phyloP scores from a whole-genome alignment of 495 filamentous ascomycete species.

The Penicillium fimorum region DNA sequence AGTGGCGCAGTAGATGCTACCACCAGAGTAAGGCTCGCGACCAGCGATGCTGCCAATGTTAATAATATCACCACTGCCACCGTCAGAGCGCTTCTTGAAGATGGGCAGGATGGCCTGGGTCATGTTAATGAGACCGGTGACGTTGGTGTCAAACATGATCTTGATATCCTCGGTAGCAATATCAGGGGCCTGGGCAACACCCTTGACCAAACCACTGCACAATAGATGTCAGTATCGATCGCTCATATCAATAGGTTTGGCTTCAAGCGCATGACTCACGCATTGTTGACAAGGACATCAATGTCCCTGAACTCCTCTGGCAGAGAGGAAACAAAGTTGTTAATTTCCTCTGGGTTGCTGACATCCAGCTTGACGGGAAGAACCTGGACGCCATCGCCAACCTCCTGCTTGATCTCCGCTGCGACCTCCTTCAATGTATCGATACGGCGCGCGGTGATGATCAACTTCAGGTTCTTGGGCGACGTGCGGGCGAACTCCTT shows the following conservation, averaged over 20 bases:
- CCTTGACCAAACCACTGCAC: slow-evolving; percentile 79
- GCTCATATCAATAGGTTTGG: not conserved
- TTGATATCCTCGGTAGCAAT: slow-evolving; percentile 82
- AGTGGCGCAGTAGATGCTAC: slow-evolving; percentile 93
- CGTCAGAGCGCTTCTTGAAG: slow-evolving; percentile 75
- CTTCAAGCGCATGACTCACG: slow-evolving; percentile 54
- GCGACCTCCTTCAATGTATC: slow-evolving; percentile 76
- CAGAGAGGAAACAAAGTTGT: slow-evolving; percentile 67
- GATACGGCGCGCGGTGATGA: slow-evolving; percentile 81
- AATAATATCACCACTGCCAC: slow-evolving; percentile 89
- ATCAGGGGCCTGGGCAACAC: slow-evolving; percentile 79
- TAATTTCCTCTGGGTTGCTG: slow-evolving; percentile 73
- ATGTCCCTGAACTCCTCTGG: slow-evolving; percentile 84
- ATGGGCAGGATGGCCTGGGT: slow-evolving; percentile 87
- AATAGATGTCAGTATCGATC: slow-evolving; percentile 8
- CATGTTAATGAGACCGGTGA: slow-evolving; percentile 93
- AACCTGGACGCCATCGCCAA: slow-evolving; percentile 78
- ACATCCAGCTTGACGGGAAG: slow-evolving; percentile 84
- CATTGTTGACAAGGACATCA: slow-evolving; percentile 94
- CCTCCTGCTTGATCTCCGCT: slow-evolving; percentile 72
- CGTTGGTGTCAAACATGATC: slow-evolving; percentile 89
- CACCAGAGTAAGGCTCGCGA: slow-evolving; percentile 83
- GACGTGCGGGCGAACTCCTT: slow-evolving; percentile 88
- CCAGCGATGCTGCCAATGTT: slow-evolving; percentile 97
- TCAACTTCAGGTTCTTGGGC: slow-evolving; percentile 76